Evolutionary conservation across 148 eudicot genomes (phyloP).

Genomic region (Gaultheria prostrata): DNA sequence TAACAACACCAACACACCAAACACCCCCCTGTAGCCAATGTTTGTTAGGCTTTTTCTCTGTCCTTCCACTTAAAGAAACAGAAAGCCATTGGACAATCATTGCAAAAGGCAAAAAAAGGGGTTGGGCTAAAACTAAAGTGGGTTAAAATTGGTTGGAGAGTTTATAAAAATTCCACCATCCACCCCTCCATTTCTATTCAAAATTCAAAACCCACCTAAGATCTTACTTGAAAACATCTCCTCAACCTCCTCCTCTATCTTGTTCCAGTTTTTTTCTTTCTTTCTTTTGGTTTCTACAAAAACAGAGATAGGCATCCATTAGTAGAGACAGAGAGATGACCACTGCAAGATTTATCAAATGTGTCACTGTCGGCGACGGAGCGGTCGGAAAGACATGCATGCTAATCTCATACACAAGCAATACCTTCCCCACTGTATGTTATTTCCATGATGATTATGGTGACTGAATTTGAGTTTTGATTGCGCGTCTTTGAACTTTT

Average conservation of each 20-base stretch:
- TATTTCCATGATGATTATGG: background rate
- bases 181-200: constrained; percentile 24
- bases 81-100: constrained; percentile 21
- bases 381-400: constrained; percentile 34
- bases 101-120: background rate
- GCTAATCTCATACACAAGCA: constrained; percentile 35
- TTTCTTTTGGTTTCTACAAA: background rate
- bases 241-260: background rate
- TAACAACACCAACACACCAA: constrained; percentile 23
- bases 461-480: background rate
- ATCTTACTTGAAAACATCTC: constrained; percentile 4
- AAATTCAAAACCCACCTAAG: constrained; percentile 16
- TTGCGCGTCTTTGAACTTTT: background rate
- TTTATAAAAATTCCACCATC: constrained; percentile 9
- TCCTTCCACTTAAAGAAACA: constrained; percentile 31
- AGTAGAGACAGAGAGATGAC: constrained; percentile 17
- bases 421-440: constrained; percentile 32
- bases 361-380: constrained; percentile 33
- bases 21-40: background rate
- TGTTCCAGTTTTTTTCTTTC: background rate
- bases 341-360: constrained; percentile 35
- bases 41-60: background rate
- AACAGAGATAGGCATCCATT: background rate
- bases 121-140: constrained; percentile 15
- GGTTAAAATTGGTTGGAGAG: background rate